phyloP scores from a whole-genome alignment of 768 basidiomycete genomes.

The Rhizopogon salebrosus region DNA sequence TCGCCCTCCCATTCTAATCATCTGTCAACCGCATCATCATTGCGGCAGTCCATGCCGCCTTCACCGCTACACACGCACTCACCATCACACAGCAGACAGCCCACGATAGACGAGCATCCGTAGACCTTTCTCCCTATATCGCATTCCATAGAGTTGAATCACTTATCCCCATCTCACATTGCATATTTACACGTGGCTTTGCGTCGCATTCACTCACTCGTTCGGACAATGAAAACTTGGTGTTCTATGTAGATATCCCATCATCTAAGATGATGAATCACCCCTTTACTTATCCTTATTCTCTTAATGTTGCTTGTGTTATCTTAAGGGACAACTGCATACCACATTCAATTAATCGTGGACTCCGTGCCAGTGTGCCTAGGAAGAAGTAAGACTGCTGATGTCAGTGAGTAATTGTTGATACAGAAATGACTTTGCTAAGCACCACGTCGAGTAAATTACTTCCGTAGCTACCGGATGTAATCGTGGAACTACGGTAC shows the following conservation, averaged over 20 bases:
- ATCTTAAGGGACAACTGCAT: not conserved
- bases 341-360: no score
- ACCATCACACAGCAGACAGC: constrained; percentile 23
- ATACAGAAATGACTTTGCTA: constrained; percentile 25
- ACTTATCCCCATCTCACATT: not conserved
- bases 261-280: constrained; percentile 1
- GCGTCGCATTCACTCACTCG: constrained; percentile 1
- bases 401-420: no score
- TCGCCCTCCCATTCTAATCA: constrained; percentile 2
- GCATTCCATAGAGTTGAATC: not conserved
- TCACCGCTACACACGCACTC: constrained; percentile 23
- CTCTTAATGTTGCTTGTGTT: constrained; percentile 2
- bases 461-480: constrained; percentile 21
- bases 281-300: constrained; percentile 6
- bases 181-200: not conserved
- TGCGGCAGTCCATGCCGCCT: constrained; percentile 26
- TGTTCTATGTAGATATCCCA: constrained; percentile 3
- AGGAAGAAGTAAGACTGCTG: no score
- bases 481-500: no score
- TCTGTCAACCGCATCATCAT: constrained; percentile 21
- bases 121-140: not conserved
- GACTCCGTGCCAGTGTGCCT: constrained; percentile 1
- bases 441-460: constrained; percentile 26
- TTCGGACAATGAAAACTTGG: constrained; percentile 4
- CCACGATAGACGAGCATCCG: constrained; percentile 27